These are phyloP conservation scores for Chaetomium sp. DNA, from an alignment of 2,329 filamentous ascomycete genomes.

Conservation along the genomic window DNA sequence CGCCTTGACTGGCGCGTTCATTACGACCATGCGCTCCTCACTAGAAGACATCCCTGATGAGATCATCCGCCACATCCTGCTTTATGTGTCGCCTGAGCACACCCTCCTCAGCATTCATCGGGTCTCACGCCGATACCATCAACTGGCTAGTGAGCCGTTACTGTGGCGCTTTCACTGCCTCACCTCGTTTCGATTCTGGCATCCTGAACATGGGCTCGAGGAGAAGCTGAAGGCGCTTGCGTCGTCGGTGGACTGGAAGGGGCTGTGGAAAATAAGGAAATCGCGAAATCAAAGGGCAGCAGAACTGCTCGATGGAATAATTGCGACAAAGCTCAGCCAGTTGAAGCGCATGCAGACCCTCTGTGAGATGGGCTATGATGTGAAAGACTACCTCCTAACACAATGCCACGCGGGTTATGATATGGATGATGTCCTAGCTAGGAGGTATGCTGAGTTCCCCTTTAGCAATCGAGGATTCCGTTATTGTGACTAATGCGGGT, in stretches of 20 bases:
- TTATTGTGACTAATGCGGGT: not conserved
- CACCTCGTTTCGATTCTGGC: slow-evolving; percentile 68
- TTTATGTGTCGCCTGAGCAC: slow-evolving; percentile 52
- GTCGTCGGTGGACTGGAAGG: slow-evolving; percentile 66
- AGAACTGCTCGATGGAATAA: slow-evolving; percentile 57
- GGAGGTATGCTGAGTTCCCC: slow-evolving; percentile 41
- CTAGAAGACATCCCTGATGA: slow-evolving; percentile 50
- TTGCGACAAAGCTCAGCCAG: slow-evolving; percentile 64
- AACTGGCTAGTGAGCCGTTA: slow-evolving; percentile 62
- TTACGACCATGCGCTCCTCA: slow-evolving; percentile 18
- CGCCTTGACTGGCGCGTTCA: not conserved
- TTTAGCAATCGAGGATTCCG: not conserved
- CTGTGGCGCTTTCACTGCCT: slow-evolving; percentile 76
- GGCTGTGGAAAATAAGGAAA: slow-evolving; percentile 53
- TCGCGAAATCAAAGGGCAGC: slow-evolving; percentile 46
- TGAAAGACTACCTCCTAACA: slow-evolving; percentile 72
- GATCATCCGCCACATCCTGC: slow-evolving; percentile 72
- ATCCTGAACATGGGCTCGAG: slow-evolving; percentile 53
- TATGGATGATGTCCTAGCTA: slow-evolving; percentile 67
- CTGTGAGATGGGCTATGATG: slow-evolving; percentile 71
- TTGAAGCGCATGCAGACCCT: slow-evolving; percentile 65
- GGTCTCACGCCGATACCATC: slow-evolving; percentile 57
- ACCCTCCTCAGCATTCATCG: slow-evolving; percentile 42
- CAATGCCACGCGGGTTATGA: slow-evolving; percentile 56
- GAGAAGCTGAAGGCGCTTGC: slow-evolving; percentile 48